Evolutionary conservation across 306 rosid species (phyloP).

Genomic region (Inga laurina): DNA sequence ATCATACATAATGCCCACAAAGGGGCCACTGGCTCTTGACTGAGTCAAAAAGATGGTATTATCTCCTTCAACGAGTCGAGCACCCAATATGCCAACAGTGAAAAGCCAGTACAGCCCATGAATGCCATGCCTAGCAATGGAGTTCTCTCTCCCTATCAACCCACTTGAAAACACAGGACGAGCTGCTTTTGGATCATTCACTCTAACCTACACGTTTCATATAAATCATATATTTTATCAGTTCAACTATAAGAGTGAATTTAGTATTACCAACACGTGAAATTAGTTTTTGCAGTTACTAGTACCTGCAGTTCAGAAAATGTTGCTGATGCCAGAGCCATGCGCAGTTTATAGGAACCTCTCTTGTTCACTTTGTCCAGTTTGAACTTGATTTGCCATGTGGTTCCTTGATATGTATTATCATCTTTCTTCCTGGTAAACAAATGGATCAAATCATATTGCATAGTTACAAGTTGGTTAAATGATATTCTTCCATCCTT

Average conservation of each 20-base stretch:
- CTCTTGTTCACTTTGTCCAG: conserved; percentile 49
- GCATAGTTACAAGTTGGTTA: too few species aligned
- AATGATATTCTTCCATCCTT: too few species aligned
- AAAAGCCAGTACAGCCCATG: conserved; percentile 86
- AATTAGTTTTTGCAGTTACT: not conserved
- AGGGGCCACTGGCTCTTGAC: conserved; percentile 65
- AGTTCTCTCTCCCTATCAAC: conserved; percentile 82
- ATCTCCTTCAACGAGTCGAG: conserved; percentile 66
- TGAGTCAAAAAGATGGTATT: conserved; percentile 74
- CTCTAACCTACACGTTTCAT: conserved; percentile 59
- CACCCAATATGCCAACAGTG: conserved; percentile 45
- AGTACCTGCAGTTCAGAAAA: conserved; percentile 78
- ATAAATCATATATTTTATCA: conserved; percentile 11
- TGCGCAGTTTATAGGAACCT: conserved; percentile 60
- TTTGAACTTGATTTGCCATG: conserved; percentile 86
- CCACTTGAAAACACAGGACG: conserved; percentile 82
- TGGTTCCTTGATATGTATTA: conserved; percentile 82
- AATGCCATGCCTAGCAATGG: conserved; percentile 92
- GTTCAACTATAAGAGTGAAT: not conserved
- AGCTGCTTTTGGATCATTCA: conserved; percentile 61
- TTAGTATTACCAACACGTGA: not conserved
- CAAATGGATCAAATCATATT: not conserved
- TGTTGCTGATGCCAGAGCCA: conserved; percentile 86
- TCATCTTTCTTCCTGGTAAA: conserved; percentile 64
- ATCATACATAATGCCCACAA: conserved; percentile 85